These are phyloP conservation scores for Hyaloscypha finlandica DNA, from an alignment of 495 filamentous ascomycete species.

Conservation along the genomic window DNA sequence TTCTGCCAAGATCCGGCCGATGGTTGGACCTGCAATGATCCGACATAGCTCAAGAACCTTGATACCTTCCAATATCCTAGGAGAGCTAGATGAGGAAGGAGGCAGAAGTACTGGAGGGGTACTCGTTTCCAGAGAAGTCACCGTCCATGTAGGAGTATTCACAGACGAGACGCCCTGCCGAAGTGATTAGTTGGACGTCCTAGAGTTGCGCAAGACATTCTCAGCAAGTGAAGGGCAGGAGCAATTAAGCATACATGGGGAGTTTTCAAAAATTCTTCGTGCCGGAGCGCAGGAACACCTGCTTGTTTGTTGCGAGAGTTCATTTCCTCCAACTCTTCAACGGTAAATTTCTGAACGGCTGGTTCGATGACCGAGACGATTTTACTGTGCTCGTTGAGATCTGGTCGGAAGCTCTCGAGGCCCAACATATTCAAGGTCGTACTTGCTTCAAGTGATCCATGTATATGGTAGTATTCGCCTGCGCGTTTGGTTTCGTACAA, in stretches of 20 bases:
- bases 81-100: constrained; percentile 34
- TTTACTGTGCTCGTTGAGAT: constrained; percentile 63
- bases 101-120: constrained; percentile 56
- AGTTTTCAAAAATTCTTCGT: constrained; percentile 62
- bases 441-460: constrained; percentile 71
- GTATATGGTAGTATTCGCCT: constrained; percentile 72
- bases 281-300: constrained; percentile 63
- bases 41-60: constrained; percentile 70
- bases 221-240: too few relatives aligned
- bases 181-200: too few relatives aligned
- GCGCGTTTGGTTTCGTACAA: constrained; percentile 67
- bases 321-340: constrained; percentile 61
- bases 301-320: constrained; percentile 64
- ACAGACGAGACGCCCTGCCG: too few relatives aligned
- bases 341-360: constrained; percentile 62
- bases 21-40: constrained; percentile 61
- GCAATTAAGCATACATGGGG: constrained; percentile 14
- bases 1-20: constrained; percentile 64
- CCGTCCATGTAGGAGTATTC: constrained; percentile 52
- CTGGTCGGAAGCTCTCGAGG: constrained; percentile 59
- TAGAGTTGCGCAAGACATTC: too few relatives aligned
- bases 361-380: constrained; percentile 66
- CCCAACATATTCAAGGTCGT: constrained; percentile 71
- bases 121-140: constrained; percentile 46
- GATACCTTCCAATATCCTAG: constrained; percentile 43